Conservation (phyloP, 345 rosid species). For the Crucihimalaya himalaica region DNA sequence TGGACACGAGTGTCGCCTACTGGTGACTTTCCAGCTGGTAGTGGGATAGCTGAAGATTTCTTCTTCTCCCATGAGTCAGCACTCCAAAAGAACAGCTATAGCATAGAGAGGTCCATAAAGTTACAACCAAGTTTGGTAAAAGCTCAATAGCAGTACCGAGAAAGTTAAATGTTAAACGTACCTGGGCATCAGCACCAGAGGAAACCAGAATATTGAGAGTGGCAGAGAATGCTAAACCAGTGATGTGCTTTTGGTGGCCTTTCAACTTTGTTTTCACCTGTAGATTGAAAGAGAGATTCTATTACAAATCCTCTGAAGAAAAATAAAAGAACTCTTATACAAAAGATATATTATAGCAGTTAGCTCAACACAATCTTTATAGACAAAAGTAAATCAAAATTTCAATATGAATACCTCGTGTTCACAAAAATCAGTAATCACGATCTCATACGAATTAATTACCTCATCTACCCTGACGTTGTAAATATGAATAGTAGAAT, state of each 20-base stretch:
- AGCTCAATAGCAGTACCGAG: not conserved
- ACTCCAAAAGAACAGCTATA: constrained; percentile 69
- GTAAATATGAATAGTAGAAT: constrained; percentile 56
- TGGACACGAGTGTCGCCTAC: constrained; percentile 73
- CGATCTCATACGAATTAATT: not conserved
- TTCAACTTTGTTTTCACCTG: constrained; percentile 74
- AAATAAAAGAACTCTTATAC: not conserved
- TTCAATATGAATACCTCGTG: not conserved
- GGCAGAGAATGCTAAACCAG: constrained; percentile 83
- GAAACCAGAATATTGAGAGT: constrained; percentile 67
- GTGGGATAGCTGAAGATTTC: constrained; percentile 52
- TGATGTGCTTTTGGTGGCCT: constrained; percentile 76
- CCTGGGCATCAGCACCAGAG: constrained; percentile 94
- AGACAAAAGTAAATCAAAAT: not conserved
- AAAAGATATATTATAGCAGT: constrained; percentile 21
- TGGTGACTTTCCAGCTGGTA: constrained; percentile 61
- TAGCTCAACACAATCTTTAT: not conserved
- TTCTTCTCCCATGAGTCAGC: constrained; percentile 76
- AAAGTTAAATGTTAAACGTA: constrained; percentile 25
- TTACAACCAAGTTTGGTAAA: constrained; percentile 15
- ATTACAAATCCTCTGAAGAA: constrained; percentile 10
- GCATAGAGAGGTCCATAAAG: not conserved
- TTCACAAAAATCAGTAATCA: not conserved
- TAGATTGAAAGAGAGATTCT: constrained; percentile 18
- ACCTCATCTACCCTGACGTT: constrained; percentile 65